Percentiles rank a stretch among this genome's conserved stretches.
Conservation (phyloP, 805 yeast genomes). For the Diddensiella transvaalensis region DNA sequence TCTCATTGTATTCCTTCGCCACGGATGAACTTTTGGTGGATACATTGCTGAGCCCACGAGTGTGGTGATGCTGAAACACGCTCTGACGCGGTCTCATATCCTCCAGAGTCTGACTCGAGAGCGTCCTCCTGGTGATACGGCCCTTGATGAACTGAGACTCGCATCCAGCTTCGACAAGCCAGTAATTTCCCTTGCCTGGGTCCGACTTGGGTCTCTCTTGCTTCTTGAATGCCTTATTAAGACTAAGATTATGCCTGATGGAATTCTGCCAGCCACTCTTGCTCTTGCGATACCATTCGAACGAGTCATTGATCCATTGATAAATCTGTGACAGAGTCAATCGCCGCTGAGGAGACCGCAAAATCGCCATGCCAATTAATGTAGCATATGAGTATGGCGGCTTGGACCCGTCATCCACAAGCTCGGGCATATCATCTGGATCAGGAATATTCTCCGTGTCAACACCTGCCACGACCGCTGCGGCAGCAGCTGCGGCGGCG, state of each 20-base stretch:
- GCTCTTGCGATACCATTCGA: constrained; percentile 73
- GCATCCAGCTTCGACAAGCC: constrained; percentile 83
- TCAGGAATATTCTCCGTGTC: constrained; percentile 10
- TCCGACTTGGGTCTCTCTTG: constrained; percentile 74
- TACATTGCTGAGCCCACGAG: background rate
- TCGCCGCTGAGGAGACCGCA: constrained; percentile 69
- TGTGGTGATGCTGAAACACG: background rate
- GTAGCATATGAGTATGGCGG: constrained; percentile 96
- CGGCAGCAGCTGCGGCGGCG: background rate
- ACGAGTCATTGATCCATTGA: constrained; percentile 85
- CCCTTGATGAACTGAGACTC: constrained; percentile 69
- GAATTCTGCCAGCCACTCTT: constrained; percentile 98
- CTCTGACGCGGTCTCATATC: background rate
- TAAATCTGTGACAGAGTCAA: constrained; percentile 82
- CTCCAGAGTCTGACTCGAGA: background rate
- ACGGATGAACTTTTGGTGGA: background rate
- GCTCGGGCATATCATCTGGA: constrained; percentile 16
- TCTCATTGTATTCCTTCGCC: background rate
- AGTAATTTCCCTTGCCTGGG: constrained; percentile 71
- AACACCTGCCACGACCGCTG: constrained; percentile 1
- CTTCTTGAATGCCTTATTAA: constrained; percentile 89
- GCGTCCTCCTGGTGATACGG: background rate
- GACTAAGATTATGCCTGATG: constrained; percentile 86
- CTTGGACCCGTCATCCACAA: constrained; percentile 56
- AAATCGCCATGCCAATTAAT: constrained; percentile 86